Conservation (phyloP, 1,139 yeast species). For the Candida sp. region DNA sequence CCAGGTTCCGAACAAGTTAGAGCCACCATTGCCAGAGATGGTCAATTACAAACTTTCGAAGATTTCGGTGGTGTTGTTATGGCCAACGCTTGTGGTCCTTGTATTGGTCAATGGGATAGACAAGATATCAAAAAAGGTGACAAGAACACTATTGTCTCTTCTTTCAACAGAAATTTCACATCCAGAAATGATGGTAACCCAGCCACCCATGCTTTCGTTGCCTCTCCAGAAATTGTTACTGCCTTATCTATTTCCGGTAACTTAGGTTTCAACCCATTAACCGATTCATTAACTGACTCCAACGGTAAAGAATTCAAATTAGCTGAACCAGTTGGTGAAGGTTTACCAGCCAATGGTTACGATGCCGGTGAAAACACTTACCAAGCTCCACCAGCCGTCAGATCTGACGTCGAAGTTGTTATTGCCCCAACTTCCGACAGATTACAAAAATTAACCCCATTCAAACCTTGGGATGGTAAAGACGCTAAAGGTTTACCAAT, state of each 20-base stretch:
- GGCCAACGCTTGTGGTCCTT: slow-evolving; percentile 99
- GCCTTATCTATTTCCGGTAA: slow-evolving; percentile 98
- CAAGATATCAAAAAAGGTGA: slow-evolving; percentile 97
- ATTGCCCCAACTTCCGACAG: slow-evolving; percentile 79
- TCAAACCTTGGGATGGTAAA: slow-evolving; percentile 87
- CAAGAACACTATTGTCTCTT: slow-evolving; percentile 96
- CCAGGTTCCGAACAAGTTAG: slow-evolving; percentile 99
- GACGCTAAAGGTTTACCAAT: slow-evolving; percentile 89
- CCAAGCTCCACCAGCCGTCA: slow-evolving; percentile 96
- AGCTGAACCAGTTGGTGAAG: slow-evolving; percentile 86
- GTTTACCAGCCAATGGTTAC: slow-evolving; percentile 91
- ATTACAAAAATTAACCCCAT: slow-evolving; percentile 49
- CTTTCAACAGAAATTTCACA: slow-evolving; percentile 99
- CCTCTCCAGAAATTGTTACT: slow-evolving; percentile 96
- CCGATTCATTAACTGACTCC: slow-evolving; percentile 90
- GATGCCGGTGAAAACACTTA: slow-evolving; percentile 95
- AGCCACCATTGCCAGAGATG: slow-evolving; percentile 98
- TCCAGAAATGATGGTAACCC: slow-evolving; percentile 99
- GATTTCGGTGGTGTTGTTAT: slow-evolving; percentile 94
- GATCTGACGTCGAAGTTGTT: slow-evolving; percentile 68
- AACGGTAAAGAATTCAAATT: slow-evolving; percentile 96
- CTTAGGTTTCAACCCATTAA: slow-evolving; percentile 96
- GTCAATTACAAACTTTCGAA: slow-evolving; percentile 84
- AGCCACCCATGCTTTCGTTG: slow-evolving; percentile 95
- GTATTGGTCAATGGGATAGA: slow-evolving; percentile 99